Evolutionary conservation across 2,329 filamentous ascomycete species (phyloP), one percentile per base, ranked within the genome.

Genomic region (Claviceps citrina): DNA sequence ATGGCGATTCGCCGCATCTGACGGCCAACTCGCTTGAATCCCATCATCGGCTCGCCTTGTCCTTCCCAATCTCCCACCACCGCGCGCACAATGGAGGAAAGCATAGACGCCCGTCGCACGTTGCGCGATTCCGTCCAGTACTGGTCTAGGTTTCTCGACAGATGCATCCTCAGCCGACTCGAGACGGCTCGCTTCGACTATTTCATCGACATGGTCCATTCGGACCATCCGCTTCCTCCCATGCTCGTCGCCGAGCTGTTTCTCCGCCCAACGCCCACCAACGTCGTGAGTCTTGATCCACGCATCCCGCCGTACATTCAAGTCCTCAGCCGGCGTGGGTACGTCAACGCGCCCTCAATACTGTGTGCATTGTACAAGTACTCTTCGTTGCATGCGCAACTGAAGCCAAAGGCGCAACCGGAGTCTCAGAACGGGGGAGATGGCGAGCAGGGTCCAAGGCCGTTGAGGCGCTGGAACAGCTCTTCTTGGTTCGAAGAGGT

Each of bases 401-500:
- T 48, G 2, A 40, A 40, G 24, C 27, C 34, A 4, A 16, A 31
- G 13, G 7, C 39, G 15, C 41, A 44, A 18, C 20, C 39, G 18
- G 22, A 30, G 13, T 40, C 49, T 12, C 37, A 31, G 25, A n/a
- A 41, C 19, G 30, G 13, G 24, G 39, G 27, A 33, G 31, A 26
- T 7, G 30, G 37, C n/a, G 30, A 46, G 15, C 27, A 42, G 24
- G 24, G 38, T 10, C 37, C 36, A 6, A 50, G 52, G 18, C 44
- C 49, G 40, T 36, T 45, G 1, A 43, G 54, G 24, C 56, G 67
- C 44, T 80, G 75, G 74, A 62, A 56, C 38, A 71, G 59, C 54
- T 78, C 74, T 1, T 76, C 73, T 46, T 63, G 63, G 44, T 58
- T 81, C 0, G 91, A 98, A 56, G 94, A 95, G 62, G 79, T 91